Base-by-base conservation (phyloP, 1,284 basidiomycete genomes). In the Irpex sp. region DNA sequence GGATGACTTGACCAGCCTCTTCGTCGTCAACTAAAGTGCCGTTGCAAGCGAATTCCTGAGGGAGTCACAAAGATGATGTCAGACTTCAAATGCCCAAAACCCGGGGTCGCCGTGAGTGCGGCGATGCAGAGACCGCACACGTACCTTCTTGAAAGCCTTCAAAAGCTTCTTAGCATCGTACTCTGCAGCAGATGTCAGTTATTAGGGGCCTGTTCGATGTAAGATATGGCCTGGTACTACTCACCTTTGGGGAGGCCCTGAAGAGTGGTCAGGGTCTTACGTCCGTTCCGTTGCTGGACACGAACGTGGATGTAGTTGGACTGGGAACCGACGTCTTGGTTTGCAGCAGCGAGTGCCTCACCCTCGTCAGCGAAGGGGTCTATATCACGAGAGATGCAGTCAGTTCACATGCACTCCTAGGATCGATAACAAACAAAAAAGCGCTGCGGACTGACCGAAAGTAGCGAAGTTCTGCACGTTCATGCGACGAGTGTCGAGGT, bases 281-380 rank as follows among this genome's bases (percentile, higher is more conserved):
- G 88, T 70, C 97, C 97, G 87, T 99, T 99, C 74, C 97, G 87
- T 81, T 99, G 97, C 80, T 99, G 97, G 74, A 99, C 93, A 83
- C 94, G 94, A 75, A 97, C 93, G 77, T 96, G 94, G 76, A 96
- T 94, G 79, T 95, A 94, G 77, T 94, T 89, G 73, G 86, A 81
- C 75, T 90, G 88, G 68, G 91, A 91, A 70, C 92, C 92, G 72
- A 92, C 89, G 81, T 92, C 88, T 72, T 90, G 82, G 73, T 80
- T 84, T 69, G 82, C 80, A 76, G 81, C 80, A 76, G 81, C 84
- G 76, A 93, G 86, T 75, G 88, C 86, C 81, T 94, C 93, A 73
- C 86, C 89, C 78, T 92, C 90, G 79, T 94, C 94, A 81, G 90
- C 93, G 83, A 96, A 95, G 81, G 94, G 95, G 87, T 97, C 94